Conservation (phyloP, 805 yeast genomes). For the Pichia membranifaciens region DNA sequence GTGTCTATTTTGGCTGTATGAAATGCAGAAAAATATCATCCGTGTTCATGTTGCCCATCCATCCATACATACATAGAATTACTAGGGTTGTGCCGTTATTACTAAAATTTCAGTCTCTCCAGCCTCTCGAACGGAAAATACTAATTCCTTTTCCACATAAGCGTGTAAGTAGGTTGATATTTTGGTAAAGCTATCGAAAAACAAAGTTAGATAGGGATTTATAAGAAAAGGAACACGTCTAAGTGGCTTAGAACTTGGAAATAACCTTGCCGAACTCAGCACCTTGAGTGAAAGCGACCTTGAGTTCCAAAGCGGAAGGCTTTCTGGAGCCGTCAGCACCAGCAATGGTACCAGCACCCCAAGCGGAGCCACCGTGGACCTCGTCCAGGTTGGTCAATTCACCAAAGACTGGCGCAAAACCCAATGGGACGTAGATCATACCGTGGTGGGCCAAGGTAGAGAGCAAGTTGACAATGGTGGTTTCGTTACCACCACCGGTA, state of each 20-base stretch:
- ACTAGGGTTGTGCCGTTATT: too few species aligned
- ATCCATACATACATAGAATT: too few species aligned
- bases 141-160: too few species aligned
- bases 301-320: conserved; percentile 58
- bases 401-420: conserved; percentile 54
- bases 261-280: conserved; percentile 48
- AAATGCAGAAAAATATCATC: too few species aligned
- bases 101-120: too few species aligned
- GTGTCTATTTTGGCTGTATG: too few species aligned
- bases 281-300: conserved; percentile 65
- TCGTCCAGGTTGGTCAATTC: conserved; percentile 52
- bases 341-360: conserved; percentile 82
- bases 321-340: conserved; percentile 72
- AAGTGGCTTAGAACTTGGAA: conserved; percentile 23
- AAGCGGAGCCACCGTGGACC: conserved; percentile 75
- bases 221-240: too few species aligned
- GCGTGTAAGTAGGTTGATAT: too few species aligned
- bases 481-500: conserved; percentile 82
- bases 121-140: too few species aligned
- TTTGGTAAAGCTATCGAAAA: too few species aligned
- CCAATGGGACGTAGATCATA: conserved; percentile 72
- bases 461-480: conserved; percentile 57
- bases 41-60: too few species aligned
- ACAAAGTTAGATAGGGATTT: too few species aligned
- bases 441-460: conserved; percentile 75